Percentiles rank a stretch among this genome's conserved stretches.
phyloP scores from a whole-genome alignment of 345 rosid genomes.

The Erucastrum elatum region DNA sequence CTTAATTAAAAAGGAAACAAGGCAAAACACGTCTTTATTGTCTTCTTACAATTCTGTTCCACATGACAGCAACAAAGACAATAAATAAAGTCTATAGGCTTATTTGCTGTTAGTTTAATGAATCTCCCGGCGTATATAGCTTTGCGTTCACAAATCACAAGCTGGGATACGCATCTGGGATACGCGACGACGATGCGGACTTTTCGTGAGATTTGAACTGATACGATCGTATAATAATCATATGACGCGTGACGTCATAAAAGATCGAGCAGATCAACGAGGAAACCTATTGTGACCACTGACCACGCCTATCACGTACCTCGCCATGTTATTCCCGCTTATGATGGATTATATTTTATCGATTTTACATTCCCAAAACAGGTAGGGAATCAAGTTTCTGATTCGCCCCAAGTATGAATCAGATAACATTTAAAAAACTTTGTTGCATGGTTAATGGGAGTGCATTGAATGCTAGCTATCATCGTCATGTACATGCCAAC shows the following conservation, averaged over 20 bases:
- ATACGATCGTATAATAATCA: not conserved
- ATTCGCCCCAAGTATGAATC: not conserved
- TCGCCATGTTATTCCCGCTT: constrained; percentile 13
- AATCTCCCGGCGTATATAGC: not conserved
- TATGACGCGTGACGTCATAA: not conserved
- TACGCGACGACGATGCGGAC: not conserved
- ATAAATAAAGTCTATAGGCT: not conserved
- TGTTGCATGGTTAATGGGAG: not conserved
- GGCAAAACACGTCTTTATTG: not conserved
- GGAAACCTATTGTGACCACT: not conserved
- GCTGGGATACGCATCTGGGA: not conserved
- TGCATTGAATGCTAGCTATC: constrained; percentile 4
- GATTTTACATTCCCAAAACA: not conserved
- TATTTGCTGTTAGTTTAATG: not conserved
- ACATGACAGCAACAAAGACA: not conserved
- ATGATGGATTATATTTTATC: not conserved
- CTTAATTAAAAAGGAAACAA: not conserved
- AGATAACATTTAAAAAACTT: not conserved
- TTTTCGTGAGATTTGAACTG: not conserved
- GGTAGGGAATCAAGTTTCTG: not conserved
- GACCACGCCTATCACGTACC: not conserved
- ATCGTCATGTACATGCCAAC: constrained; percentile 26
- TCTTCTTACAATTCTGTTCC: not conserved
- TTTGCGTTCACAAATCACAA: constrained; percentile 8
- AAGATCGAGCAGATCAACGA: not conserved